Conservation (phyloP, 2,329 filamentous ascomycete species). For the Lasiodiplodia theobromae region DNA sequence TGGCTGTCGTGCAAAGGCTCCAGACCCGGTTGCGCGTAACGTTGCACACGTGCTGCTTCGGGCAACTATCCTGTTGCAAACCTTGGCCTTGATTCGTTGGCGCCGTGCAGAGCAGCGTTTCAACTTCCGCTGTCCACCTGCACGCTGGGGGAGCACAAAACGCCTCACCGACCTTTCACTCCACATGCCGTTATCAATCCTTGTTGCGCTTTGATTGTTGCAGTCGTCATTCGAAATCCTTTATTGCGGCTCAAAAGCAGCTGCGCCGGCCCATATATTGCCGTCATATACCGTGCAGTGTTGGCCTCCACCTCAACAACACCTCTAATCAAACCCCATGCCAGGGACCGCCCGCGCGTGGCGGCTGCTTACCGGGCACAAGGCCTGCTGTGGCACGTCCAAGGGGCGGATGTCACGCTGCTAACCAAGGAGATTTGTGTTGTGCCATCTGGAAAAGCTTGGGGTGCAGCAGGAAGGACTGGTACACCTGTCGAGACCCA, state of each 20-base stretch:
- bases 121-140: constrained; percentile 18
- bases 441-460: constrained; percentile 18
- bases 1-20: constrained; percentile 13
- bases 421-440: constrained; percentile 16
- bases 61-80: background rate
- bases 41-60: constrained; percentile 11
- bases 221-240: constrained; percentile 2
- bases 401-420: constrained; percentile 8
- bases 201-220: constrained; percentile 6
- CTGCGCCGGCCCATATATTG: constrained; percentile 4
- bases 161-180: constrained; percentile 24
- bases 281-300: constrained; percentile 2
- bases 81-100: background rate
- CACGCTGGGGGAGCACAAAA: constrained; percentile 7
- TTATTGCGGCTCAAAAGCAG: constrained; percentile 5
- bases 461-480: constrained; percentile 12
- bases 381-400: constrained; percentile 4
- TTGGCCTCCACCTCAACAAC: constrained; percentile 2
- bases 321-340: background rate
- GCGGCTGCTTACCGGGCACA: constrained; percentile 23
- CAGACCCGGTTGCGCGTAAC: constrained; percentile 4
- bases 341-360: background rate
- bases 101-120: constrained; percentile 8
- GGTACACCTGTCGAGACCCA: background rate
- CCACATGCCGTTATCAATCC: constrained; percentile 22